Base-by-base conservation (phyloP, 1,284 basidiomycete genomes). In the Porogramme epimiltina region DNA sequence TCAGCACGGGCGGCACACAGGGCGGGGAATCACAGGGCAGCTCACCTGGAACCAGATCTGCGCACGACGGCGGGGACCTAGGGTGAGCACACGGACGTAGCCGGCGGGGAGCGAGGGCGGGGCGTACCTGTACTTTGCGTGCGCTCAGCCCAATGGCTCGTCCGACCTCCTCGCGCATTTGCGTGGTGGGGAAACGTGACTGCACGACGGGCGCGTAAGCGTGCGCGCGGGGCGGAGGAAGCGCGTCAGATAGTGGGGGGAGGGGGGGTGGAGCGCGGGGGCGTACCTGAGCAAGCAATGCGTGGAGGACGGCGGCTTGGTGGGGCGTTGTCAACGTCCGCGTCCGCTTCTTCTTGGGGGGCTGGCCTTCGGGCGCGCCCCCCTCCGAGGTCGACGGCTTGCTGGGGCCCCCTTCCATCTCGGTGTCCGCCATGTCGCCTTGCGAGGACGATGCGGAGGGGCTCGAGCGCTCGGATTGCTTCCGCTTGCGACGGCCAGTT, bases 1-100 rank as follows among this genome's bases (percentile, higher is more conserved):
- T 58, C 53, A 56, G 64, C 24, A 31, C 54, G 43, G 54, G 49
- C 45, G 52, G 28, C 25, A 62, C 40, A 49, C 51, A 28, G 33
- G 45, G 45, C 10, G 34, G 47, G 45, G 39, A 50, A 48, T 48
- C 41, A 42, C 28, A 24, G 36, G 40, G 52, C 20, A 69, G n/a
- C 81, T 65, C 63, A 87, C 89, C 79, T 91, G 89, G 69, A 91
- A 91, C 89, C 89, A 91, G 58, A 91, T 89, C 89, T 91, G 63
- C 55, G 48, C 51, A 31, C 37, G 33, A 51, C 13, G n/a, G 19
- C 61, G 38, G 20, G 39, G 34, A 51, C 18, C 11, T 25, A 18
- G 61, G 39, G 66, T 64, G 51, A 66, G 66, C 24, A 59, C 54
- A 55, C 51, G 41, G 48, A 50, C 15, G 53, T 43, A 13, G 20